Base-by-base conservation (phyloP, 495 filamentous ascomycete species). In the Penicillium egyptiacum region DNA sequence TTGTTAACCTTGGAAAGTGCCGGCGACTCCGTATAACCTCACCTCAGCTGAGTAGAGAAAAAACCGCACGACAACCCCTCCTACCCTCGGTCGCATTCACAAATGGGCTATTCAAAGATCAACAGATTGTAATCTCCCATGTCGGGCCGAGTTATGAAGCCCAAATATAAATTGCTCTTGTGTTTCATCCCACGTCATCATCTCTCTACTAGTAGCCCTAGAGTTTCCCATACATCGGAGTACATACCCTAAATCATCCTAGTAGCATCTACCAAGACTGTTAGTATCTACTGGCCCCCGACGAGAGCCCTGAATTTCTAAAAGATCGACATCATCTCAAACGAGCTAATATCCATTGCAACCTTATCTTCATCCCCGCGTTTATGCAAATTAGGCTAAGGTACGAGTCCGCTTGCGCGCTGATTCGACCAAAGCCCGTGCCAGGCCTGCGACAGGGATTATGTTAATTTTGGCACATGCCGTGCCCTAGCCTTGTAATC, bases 371-470 rank as follows among this genome's bases (percentile, higher is more conserved):
- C 42, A 26, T 19, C 20, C 25, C n/a, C 37, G 8, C 30, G 11
- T 17, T 31, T 20, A 16, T 46, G 41, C 14, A 39, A 28, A 39
- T 39, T 47, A 28, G 30, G 39, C 47, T 47, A 20, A 11, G 12
- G 17, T 42, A 14, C 50, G 39, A 26, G 11, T 2, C 42, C 26
- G 30, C 16, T 17, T 14, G 9, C 30, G 9, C 22, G 31, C 31
- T 47, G 53, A 46, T 47, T 47, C 30, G 28, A 35, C 12, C 6
- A 26, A 17, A 3, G 12, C 23, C 51, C 43, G 22, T 16, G 20
- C 40, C 52, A 55, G 53, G 53, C 31, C 23, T 26, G 8, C 17
- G 16, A 28, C 52, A 55, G 16, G 53, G 52, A 46, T 54, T 10
- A n/a, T 35, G 26, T 35, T 28, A 26, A 47, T 40, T 47, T 47